Base-by-base conservation (phyloP, 345 rosid genomes). In the Pistacia atlantica region DNA sequence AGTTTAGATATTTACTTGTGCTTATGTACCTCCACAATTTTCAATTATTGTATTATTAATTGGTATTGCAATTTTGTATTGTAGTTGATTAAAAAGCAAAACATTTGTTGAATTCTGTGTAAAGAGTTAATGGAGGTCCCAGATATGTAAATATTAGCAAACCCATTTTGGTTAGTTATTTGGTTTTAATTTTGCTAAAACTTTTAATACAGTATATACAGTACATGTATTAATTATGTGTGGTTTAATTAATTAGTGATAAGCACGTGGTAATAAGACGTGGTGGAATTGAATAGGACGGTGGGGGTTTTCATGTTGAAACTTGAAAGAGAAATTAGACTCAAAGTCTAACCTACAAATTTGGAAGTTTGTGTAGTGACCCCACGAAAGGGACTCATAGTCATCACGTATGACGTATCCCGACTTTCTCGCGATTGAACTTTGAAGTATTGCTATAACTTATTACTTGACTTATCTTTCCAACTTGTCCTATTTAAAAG, bases 221-320 rank as follows among this genome's bases (percentile, higher is more conserved):
- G 25, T 25, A 25, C 25, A 25, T 25, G 25, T 25, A 25, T 25
- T 25, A 25, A 25, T 25, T 25, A 25, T 25, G 25, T 25, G 25
- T 25, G 25, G 25, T 25, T 1, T 31, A 35, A 31, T 69, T 35
- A 0, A 4, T 42, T 42, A 42, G 46, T 42, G 82, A 79, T 77
- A 74, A 77, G 74, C 67, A 46, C 69, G 13, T 1, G 42, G 46
- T 14, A n/a, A 54, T 2, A 62, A 69, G 86, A 62, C 86, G 83
- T 80, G 77, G 4, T 1, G 4, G 56, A 80, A 58, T 77, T 77
- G 16, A 28, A 54, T 2, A 62, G 64, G 85, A 62, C 85, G 77
- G 4, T 1, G 4, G 56, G 4, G 66, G 75, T 42, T 83, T 77
- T 67, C 86, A 49, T 57, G 54, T 31, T 1, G 68, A 63, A 63